Conservation (phyloP, 2,329 filamentous ascomycete species). For the Dothideomycetes sp. region DNA sequence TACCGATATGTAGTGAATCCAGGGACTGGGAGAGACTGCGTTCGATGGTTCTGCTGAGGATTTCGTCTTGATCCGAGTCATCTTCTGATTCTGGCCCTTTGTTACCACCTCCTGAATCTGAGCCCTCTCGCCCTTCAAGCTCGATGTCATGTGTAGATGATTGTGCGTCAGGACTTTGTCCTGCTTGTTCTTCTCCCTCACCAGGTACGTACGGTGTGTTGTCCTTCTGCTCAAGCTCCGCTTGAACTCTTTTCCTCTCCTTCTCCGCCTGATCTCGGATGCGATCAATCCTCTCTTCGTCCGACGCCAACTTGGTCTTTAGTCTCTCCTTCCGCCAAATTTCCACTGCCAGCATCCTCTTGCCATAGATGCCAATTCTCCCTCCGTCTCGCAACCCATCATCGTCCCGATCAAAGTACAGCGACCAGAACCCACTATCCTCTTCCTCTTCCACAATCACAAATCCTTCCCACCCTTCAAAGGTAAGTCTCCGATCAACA, state of each 20-base stretch:
- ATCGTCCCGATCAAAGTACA: conserved; percentile 43
- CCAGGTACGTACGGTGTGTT: background rate
- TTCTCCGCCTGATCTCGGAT: conserved; percentile 17
- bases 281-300: conserved; percentile 22
- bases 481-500: conserved; percentile 44
- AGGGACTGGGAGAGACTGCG: background rate
- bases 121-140: too few relatives aligned
- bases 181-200: background rate
- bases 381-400: conserved; percentile 30
- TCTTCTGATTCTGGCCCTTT: background rate
- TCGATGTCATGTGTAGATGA: background rate
- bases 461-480: conserved; percentile 50
- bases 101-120: too few relatives aligned
- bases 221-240: conserved; percentile 6
- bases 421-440: conserved; percentile 36
- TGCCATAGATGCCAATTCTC: conserved; percentile 19
- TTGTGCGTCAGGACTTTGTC: background rate
- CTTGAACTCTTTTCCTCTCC: conserved; percentile 11
- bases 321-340: conserved; percentile 24
- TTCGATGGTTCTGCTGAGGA: background rate
- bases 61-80: too few relatives aligned
- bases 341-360: conserved; percentile 25
- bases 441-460: conserved; percentile 46
- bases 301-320: conserved; percentile 18
- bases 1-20: background rate